Evolutionary conservation across 257 asterid species (phyloP).

Genomic region (Gynochthodes officinalis): DNA sequence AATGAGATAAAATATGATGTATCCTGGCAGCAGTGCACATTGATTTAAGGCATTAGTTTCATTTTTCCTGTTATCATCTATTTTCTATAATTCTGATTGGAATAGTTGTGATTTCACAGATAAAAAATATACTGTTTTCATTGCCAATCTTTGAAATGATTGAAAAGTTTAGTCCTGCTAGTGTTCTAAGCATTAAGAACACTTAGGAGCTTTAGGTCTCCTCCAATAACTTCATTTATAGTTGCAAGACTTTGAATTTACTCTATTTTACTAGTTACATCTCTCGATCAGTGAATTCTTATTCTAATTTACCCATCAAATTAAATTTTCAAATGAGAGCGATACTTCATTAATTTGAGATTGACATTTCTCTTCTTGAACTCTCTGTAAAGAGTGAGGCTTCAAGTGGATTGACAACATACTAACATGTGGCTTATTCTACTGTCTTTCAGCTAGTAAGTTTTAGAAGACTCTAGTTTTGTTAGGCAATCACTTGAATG

Average conservation of each 20-base stretch:
- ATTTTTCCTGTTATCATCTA: background rate
- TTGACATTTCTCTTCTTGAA: background rate
- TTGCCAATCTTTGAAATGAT: background rate
- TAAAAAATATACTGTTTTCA: background rate
- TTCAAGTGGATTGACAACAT: background rate
- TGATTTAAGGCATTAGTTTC: background rate
- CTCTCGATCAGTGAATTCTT: background rate
- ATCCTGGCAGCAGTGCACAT: background rate
- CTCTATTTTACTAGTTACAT: background rate
- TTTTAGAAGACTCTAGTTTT: background rate
- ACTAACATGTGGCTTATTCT: background rate
- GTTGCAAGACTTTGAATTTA: background rate
- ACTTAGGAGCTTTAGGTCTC: background rate
- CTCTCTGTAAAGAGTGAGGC: background rate
- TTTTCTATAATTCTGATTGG: background rate
- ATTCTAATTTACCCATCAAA: background rate
- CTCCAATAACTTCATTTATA: background rate
- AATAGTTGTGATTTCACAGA: background rate
- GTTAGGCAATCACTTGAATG: background rate
- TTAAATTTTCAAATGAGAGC: background rate
- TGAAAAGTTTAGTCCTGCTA: background rate
- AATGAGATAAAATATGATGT: background rate
- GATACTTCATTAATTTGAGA: no score
- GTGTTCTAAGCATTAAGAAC: background rate
- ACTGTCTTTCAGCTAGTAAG: background rate